Conservation (phyloP, 2,329 filamentous ascomycete genomes). For the Microcera coccophila region DNA sequence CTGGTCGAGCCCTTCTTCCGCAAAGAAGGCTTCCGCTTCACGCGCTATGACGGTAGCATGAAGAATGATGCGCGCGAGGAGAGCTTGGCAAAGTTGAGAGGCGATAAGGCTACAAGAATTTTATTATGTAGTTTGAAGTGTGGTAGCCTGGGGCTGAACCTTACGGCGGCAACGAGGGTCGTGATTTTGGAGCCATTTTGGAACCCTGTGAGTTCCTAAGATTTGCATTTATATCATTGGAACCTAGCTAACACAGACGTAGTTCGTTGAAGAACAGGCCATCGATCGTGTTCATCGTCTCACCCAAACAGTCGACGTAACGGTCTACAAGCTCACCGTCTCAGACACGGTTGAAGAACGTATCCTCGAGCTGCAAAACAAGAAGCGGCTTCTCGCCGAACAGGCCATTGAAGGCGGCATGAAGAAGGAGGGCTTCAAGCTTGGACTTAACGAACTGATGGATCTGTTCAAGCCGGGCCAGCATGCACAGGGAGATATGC, state of each 20-base stretch:
- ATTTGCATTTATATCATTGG: neutral
- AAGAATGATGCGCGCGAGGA: conserved; percentile 88
- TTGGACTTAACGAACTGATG: conserved; percentile 90
- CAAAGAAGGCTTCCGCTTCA: conserved; percentile 69
- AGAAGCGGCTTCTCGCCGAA: conserved; percentile 87
- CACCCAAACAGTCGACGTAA: conserved; percentile 90
- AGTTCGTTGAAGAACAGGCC: conserved; percentile 97
- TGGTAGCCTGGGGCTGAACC: conserved; percentile 85
- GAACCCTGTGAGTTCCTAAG: conserved; percentile 75
- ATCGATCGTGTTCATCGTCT: conserved; percentile 98
- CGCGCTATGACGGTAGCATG: conserved; percentile 94
- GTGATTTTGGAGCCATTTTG: conserved; percentile 97
- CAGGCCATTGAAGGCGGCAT: conserved; percentile 81
- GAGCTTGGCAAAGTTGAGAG: conserved; percentile 71
- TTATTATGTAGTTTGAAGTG: conserved; percentile 92
- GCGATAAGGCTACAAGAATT: conserved; percentile 70
- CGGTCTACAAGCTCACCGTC: conserved; percentile 92
- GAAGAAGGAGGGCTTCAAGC: conserved; percentile 70
- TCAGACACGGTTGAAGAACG: conserved; percentile 84
- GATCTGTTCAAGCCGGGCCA: conserved; percentile 73
- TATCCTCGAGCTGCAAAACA: conserved; percentile 90
- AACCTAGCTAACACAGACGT: conserved; percentile 10
- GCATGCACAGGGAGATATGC: conserved; percentile 8
- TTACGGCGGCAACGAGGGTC: conserved; percentile 89
- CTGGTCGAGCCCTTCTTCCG: conserved; percentile 88